Evolutionary conservation across 768 basidiomycete species (phyloP), one percentile per base, ranked within the genome.

Genomic region (Boletales sp.): DNA sequence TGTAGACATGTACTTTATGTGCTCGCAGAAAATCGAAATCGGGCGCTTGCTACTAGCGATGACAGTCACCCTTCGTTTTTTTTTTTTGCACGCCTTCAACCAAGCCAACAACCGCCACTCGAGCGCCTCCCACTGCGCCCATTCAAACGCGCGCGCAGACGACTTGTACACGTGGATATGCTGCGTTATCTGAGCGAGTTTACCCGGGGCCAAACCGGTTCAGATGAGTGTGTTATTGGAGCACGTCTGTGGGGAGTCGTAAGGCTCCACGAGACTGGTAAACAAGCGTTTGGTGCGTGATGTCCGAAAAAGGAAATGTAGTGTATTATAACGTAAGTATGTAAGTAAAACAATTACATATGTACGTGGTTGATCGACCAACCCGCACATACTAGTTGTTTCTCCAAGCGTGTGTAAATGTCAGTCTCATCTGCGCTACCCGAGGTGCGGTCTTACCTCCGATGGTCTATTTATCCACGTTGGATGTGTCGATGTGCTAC

Each of bases 401-500:
- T n/a, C n/a, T n/a, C n/a, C n/a, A n/a, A n/a, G n/a, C n/a, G 91
- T 92, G 57, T 15, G 33, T 32, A 48, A 17, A 6, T 30, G 8
- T 55, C 36, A 53, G 39, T 41, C 25, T 5, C 6, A 7, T 25
- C 18, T 5, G 6, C 17, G 39, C 3, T 25, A 13, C 13, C 17
- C 0, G n/a, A 30, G 32, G 11, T 18, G 31, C 6, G 30, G 4
- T 38, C 74, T 53, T 61, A 91, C 90, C 84, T 69, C 93, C 89
- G 54, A 94, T 93, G 37, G 84, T 82, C 89, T 90, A 93, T 59
- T 79, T 84, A 65, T 94, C 92, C 25, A 94, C 89, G 51, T 88
- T 74, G 21, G 77, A 71, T 18, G 67, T 53, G 25, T 82, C 77
- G 8, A 90, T 80, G 55, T 88, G 80, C 38, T 94, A 70, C 12